Conservation (phyloP, 169 alveolate genomes). For the Amoebophrya sp. region DNA sequence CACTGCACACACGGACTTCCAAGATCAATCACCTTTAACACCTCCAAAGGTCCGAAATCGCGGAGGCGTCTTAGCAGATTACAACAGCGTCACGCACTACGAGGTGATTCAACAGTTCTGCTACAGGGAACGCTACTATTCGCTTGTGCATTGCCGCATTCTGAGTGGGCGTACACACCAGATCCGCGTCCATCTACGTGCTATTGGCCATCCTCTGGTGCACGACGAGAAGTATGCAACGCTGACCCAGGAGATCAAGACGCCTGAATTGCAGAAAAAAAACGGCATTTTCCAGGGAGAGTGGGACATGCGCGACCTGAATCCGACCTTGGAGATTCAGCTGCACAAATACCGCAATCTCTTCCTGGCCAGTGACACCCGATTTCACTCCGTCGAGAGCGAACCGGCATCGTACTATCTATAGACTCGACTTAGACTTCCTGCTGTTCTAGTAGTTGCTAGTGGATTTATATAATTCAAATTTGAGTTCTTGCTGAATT, state of each 20-base stretch:
- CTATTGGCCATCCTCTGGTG: constrained; percentile 41
- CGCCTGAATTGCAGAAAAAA: background rate
- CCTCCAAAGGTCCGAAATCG: background rate
- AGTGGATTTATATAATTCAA: too few relatives aligned
- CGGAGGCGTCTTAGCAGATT: background rate
- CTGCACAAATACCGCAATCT: background rate
- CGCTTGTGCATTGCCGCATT: constrained; percentile 36
- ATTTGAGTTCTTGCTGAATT: too few relatives aligned
- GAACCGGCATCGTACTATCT: too few relatives aligned
- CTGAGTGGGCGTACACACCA: constrained; percentile 33
- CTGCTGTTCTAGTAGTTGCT: too few relatives aligned
- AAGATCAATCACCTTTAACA: background rate
- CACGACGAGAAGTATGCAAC: background rate
- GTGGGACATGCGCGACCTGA: background rate
- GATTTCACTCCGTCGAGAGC: background rate
- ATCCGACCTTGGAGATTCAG: background rate
- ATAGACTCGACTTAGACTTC: too few relatives aligned
- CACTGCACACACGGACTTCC: background rate
- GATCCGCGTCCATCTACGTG: constrained; percentile 29
- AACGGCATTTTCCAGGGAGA: background rate
- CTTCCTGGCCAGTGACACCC: background rate
- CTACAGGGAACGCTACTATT: background rate
- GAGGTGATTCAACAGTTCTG: background rate
- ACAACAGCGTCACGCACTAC: background rate
- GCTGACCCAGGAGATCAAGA: background rate